These are phyloP conservation scores for Camptophora hylomeconis DNA, from an alignment of 2,329 filamentous ascomycete genomes.

Conservation along the genomic window DNA sequence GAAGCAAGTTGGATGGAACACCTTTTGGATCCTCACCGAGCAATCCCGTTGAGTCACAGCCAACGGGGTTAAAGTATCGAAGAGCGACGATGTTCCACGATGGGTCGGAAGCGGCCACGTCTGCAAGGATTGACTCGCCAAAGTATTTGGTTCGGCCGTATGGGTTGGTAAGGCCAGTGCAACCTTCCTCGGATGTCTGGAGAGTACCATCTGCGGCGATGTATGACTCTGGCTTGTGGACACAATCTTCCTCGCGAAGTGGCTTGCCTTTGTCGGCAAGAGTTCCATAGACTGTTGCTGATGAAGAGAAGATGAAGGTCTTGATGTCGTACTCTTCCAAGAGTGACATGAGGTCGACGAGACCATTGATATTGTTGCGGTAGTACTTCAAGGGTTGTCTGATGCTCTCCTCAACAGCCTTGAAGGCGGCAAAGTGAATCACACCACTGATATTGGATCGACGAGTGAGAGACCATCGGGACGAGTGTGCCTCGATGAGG, in stretches of 20 bases:
- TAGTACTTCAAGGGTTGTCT: slow-evolving; percentile 50
- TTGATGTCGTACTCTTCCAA: slow-evolving; percentile 49
- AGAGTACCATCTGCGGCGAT: slow-evolving; percentile 31
- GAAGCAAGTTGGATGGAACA: slow-evolving; percentile 51
- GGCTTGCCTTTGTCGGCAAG: slow-evolving; percentile 38
- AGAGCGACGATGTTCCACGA: slow-evolving; percentile 51
- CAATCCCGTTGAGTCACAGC: slow-evolving; percentile 50
- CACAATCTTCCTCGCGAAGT: slow-evolving; percentile 43
- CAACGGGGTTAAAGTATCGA: slow-evolving; percentile 56
- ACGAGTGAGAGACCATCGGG: slow-evolving; percentile 22
- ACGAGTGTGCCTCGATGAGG: slow-evolving; percentile 30
- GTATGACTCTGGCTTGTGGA: slow-evolving; percentile 37
- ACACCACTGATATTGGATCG: slow-evolving; percentile 45
- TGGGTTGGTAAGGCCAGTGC: slow-evolving; percentile 47
- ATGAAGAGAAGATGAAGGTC: slow-evolving; percentile 55
- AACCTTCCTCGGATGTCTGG: slow-evolving; percentile 33
- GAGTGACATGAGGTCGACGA: slow-evolving; percentile 45
- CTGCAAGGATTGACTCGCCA: slow-evolving; percentile 52
- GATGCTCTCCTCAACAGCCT: slow-evolving; percentile 53
- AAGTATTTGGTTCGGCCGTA: slow-evolving; percentile 58
- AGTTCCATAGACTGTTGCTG: slow-evolving; percentile 53
- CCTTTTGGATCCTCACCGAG: slow-evolving; percentile 52
- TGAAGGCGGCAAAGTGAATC: slow-evolving; percentile 59
- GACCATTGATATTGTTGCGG: slow-evolving; percentile 52
- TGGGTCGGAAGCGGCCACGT: slow-evolving; percentile 46